Conservation (phyloP, 1,284 basidiomycete species). For the Rhodofomes roseus region DNA sequence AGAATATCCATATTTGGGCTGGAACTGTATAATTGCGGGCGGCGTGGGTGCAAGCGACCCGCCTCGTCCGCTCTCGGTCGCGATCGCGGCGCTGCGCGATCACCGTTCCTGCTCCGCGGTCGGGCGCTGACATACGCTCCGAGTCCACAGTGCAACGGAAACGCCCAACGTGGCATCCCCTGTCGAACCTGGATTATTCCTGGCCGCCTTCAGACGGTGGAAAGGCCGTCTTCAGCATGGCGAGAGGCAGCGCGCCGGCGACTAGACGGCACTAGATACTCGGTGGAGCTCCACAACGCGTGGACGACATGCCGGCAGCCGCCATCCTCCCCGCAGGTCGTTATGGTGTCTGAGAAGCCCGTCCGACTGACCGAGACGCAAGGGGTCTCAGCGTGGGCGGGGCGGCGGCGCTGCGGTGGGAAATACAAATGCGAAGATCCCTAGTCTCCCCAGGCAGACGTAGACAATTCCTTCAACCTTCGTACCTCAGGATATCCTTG, state of each 20-base stretch:
- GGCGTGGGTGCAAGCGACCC: not conserved
- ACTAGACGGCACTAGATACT: not conserved
- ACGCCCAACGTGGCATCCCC: not conserved
- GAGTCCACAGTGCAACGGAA: not conserved
- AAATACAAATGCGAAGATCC: too few relatives aligned
- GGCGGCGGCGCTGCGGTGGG: too few relatives aligned
- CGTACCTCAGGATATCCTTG: too few relatives aligned
- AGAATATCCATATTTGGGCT: not conserved
- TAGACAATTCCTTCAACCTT: too few relatives aligned
- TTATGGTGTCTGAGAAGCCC: not conserved
- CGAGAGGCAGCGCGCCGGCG: not conserved
- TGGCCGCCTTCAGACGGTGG: not conserved
- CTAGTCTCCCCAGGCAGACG: too few relatives aligned
- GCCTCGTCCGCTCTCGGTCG: conserved; percentile 2
- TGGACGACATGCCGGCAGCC: not conserved
- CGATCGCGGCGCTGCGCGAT: not conserved
- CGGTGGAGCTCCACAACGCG: not conserved
- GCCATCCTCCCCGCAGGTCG: not conserved
- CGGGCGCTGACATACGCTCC: not conserved
- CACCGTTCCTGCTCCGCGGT: not conserved
- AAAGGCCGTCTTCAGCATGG: not conserved
- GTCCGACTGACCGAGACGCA: too few relatives aligned
- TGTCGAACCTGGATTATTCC: not conserved
- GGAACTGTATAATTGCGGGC: not conserved
- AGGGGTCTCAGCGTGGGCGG: too few relatives aligned